Evolutionary conservation across 148 eudicot species (phyloP).

Genomic region (Beta vulgaris): DNA sequence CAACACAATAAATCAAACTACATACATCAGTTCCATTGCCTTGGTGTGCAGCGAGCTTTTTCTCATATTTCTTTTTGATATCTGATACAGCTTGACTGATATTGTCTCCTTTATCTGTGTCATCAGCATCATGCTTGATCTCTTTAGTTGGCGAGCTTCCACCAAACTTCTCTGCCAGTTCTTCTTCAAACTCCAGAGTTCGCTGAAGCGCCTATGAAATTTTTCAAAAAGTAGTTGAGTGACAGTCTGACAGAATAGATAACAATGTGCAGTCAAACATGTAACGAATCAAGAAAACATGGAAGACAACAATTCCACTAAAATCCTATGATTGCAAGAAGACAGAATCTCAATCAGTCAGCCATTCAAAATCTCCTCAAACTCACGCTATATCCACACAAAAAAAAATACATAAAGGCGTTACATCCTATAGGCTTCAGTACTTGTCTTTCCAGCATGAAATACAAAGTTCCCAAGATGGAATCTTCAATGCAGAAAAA

Average conservation of each 20-base stretch:
- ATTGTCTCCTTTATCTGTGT: constrained; percentile 43
- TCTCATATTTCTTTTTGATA: constrained; percentile 91
- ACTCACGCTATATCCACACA: background rate
- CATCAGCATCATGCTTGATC: constrained; percentile 50
- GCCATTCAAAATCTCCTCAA: background rate
- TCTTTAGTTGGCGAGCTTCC: constrained; percentile 62
- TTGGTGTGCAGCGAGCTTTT: constrained; percentile 84
- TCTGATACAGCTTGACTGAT: constrained; percentile 62
- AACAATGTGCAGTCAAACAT: background rate
- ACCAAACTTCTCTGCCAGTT: constrained; percentile 92
- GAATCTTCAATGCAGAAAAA: background rate
- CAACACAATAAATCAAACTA: background rate
- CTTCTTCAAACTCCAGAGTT: constrained; percentile 95
- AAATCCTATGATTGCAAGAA: background rate
- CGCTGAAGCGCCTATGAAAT: constrained; percentile 79
- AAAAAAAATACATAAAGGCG: background rate
- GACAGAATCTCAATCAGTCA: background rate
- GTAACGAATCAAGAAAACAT: background rate
- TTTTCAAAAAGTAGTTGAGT: background rate
- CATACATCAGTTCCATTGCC: constrained; percentile 64
- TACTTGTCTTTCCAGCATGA: background rate
- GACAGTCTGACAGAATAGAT: background rate
- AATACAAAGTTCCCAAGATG: background rate
- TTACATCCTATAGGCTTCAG: background rate
- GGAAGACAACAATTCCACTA: background rate